Evolutionary conservation across 768 basidiomycete genomes (phyloP).

Genomic region (Erythrobasidium yunnanense): DNA sequence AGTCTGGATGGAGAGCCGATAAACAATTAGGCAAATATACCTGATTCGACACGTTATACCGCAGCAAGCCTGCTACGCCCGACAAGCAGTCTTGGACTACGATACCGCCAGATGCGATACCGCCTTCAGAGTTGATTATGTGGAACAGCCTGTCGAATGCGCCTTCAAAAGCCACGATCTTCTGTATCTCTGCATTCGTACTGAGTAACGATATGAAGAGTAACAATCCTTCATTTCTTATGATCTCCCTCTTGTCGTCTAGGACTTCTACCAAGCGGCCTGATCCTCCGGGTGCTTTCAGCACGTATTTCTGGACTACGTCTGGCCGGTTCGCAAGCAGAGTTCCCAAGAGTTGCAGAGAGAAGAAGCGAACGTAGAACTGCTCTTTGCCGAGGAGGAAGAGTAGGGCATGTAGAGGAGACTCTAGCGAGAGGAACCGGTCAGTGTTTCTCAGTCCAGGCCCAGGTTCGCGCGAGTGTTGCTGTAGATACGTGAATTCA

Average conservation of each 20-base stretch:
- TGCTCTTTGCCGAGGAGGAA: conserved; percentile 60
- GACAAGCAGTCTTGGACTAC: conserved; percentile 74
- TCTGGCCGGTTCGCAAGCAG: conserved; percentile 72
- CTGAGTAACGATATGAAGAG: conserved; percentile 70
- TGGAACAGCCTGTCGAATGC: conserved; percentile 91
- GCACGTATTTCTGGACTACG: conserved; percentile 76
- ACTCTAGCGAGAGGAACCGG: conserved; percentile 59
- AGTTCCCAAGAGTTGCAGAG: conserved; percentile 67
- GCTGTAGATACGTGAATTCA: neutral
- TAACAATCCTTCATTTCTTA: conserved; percentile 73
- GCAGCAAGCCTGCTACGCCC: conserved; percentile 72
- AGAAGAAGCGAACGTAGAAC: conserved; percentile 75
- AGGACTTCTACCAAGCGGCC: conserved; percentile 54
- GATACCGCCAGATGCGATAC: conserved; percentile 70
- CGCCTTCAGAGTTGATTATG: conserved; percentile 75
- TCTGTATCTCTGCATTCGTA: conserved; percentile 83
- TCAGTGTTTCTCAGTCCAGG: conserved; percentile 71
- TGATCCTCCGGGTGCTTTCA: conserved; percentile 71
- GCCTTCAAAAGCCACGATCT: conserved; percentile 90
- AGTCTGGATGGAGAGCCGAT: neutral
- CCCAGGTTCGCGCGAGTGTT: conserved; percentile 32
- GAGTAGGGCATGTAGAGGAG: conserved; percentile 63
- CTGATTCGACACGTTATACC: conserved; percentile 91
- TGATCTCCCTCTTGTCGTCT: conserved; percentile 78
- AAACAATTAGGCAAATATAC: conserved; percentile 45